Evolutionary conservation across 179 eudicot species (phyloP).

Genomic region (Corrigiola litoralis): DNA sequence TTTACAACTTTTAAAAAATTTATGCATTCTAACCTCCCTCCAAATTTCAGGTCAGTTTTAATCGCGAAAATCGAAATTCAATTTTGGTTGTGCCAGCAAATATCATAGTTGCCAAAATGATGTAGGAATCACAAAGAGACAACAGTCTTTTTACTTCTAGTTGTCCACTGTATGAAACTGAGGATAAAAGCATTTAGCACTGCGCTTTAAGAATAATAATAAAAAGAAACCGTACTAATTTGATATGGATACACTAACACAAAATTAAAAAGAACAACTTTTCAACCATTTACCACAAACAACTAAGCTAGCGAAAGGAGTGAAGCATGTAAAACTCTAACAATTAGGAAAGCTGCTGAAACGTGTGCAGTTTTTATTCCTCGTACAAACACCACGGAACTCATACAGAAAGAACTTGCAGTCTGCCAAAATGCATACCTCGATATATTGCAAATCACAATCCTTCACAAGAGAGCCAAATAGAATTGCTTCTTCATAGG

Average conservation of each 20-base stretch:
- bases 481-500: slow-evolving; percentile 63
- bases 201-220: too few species aligned
- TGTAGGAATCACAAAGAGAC: too few species aligned
- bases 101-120: background rate
- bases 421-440: slow-evolving; percentile 38
- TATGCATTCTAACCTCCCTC: too few species aligned
- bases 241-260: too few species aligned
- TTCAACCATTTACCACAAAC: background rate
- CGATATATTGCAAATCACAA: slow-evolving; percentile 77
- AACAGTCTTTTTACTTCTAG: too few species aligned
- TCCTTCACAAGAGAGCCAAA: slow-evolving; percentile 64
- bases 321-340: background rate
- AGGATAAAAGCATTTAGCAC: background rate
- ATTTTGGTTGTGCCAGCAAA: slow-evolving; percentile 1
- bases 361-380: background rate
- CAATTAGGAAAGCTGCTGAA: background rate
- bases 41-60: too few species aligned
- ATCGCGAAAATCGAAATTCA: background rate
- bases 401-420: background rate
- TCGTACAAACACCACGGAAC: background rate
- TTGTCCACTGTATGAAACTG: too few species aligned
- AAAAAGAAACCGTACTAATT: too few species aligned
- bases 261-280: too few species aligned
- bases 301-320: background rate
- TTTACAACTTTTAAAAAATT: background rate